phyloP scores from a whole-genome alignment of 306 rosid genomes.

The Nissolia schottii region DNA sequence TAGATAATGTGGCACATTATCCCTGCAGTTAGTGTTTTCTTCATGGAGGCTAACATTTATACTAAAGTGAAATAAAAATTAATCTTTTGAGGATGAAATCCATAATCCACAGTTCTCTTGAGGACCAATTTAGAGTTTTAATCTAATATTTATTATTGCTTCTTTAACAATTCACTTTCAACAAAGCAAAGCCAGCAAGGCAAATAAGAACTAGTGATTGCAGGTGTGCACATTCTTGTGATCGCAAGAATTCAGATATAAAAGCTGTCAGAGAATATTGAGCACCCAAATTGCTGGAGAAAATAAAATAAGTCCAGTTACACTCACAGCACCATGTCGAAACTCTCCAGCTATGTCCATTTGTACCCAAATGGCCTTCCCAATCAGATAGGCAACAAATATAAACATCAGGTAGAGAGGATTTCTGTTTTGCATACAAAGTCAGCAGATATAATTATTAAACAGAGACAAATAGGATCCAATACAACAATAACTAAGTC shows the following conservation, averaged over 20 bases:
- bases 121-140: too few relatives aligned
- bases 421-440: conserved; percentile 55
- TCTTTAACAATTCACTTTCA: background rate
- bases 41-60: too few relatives aligned
- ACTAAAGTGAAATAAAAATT: too few relatives aligned
- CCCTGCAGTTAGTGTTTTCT: too few relatives aligned
- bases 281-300: background rate
- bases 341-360: conserved; percentile 64
- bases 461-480: background rate
- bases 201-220: background rate
- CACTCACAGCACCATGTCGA: conserved; percentile 72
- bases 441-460: conserved; percentile 16
- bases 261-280: background rate
- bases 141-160: background rate
- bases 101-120: too few relatives aligned
- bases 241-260: background rate
- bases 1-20: too few relatives aligned
- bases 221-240: background rate
- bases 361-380: conserved; percentile 80
- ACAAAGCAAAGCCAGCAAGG: conserved; percentile 2
- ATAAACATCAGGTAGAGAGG: conserved; percentile 62
- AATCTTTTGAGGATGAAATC: too few relatives aligned
- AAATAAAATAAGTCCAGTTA: background rate
- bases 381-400: conserved; percentile 59
- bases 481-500: too few relatives aligned